Conservation (phyloP, 176 grass and related monocot genomes). For the Hsuehochloa calcarea region DNA sequence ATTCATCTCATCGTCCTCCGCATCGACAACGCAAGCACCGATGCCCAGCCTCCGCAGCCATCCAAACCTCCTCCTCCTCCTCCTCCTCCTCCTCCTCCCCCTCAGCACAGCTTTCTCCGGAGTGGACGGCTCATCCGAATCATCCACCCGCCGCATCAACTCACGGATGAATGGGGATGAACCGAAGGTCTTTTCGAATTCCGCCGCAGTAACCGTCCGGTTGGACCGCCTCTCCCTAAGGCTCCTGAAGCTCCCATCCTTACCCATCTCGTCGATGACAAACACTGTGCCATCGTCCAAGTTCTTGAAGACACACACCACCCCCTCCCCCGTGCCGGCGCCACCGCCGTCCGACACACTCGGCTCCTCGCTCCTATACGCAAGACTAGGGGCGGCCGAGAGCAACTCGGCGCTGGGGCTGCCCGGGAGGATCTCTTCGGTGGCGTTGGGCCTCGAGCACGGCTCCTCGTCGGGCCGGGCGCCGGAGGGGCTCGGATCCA, state of each 20-base stretch:
- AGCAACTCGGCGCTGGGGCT: not conserved
- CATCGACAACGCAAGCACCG: slow-evolving; percentile 38
- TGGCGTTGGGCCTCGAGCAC: slow-evolving; percentile 19
- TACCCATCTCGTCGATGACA: slow-evolving; percentile 56
- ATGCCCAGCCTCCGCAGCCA: slow-evolving; percentile 80
- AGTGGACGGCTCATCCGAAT: slow-evolving; percentile 27
- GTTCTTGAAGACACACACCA: slow-evolving; percentile 64
- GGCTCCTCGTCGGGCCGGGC: not conserved
- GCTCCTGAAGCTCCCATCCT: slow-evolving; percentile 63
- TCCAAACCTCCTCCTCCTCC: slow-evolving; percentile 33
- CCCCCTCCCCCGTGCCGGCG: slow-evolving; percentile 6
- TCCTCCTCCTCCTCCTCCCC: slow-evolving; percentile 16
- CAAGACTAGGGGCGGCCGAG: not conserved
- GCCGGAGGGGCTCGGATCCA: slow-evolving; percentile 10
- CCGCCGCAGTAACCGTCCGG: slow-evolving; percentile 44
- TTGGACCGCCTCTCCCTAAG: slow-evolving; percentile 58
- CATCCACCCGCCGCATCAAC: slow-evolving; percentile 65
- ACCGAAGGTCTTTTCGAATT: slow-evolving; percentile 64
- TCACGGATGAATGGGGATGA: slow-evolving; percentile 63
- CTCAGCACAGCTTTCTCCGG: slow-evolving; percentile 34
- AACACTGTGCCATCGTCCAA: slow-evolving; percentile 79
- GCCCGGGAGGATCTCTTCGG: slow-evolving; percentile 27
- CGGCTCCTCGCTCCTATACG: not conserved
- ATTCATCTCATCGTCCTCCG: slow-evolving; percentile 35
- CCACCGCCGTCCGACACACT: not conserved